Evolutionary conservation across 495 filamentous ascomycete genomes (phyloP), one percentile per base, ranked within the genome.

Genomic region (Evansstolkia leycettana): DNA sequence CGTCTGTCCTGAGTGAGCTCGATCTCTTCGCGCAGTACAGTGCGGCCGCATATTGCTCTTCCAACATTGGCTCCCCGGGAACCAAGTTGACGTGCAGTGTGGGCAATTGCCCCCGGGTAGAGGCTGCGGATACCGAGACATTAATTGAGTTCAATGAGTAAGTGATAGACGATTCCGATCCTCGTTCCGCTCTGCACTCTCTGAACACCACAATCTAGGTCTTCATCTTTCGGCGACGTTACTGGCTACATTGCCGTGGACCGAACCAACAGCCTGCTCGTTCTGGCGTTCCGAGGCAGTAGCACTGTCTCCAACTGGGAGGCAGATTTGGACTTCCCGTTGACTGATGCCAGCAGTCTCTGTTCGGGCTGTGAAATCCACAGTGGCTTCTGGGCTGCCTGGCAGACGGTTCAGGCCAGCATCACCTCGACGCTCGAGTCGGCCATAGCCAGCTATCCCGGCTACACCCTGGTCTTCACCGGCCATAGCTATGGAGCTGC

Each of bases 401-500:
- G 65, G 64, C 54, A 66, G 32, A 56, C 59, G 1, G 44, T 60
- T 18, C 23, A 42, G 0, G 38, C 41, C 4, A 57, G 67, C 14
- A 34, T 71, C 11, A 47, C 46, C 1, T 44, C 65, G 0, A 48
- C 69, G 31, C 36, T 55, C 2, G 38, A 37, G 2, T 44, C 62
- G n/a, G 53, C 55, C 12, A 20, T 36, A 2, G 27, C 17, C 7
- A 33, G 17, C 5, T 42, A 79, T 48, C 70, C 77, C 0, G 41
- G 26, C 16, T 78, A 72, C 51, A 49, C 50, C 16, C 39, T 82
- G 42, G 50, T 69, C 13, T 48, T 70, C 8, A 76, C 73, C 0
- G 79, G 79, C 3, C 77, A 82, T 56, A 75, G 69, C 24, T 64
- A 80, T 3, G 80, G 79, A 28, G 79, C 55, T 23, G 76, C 76